Evolutionary conservation across 2,329 filamentous ascomycete species (phyloP), one percentile per base, ranked within the genome.

Genomic region (Aurifilum marmelostoma): DNA sequence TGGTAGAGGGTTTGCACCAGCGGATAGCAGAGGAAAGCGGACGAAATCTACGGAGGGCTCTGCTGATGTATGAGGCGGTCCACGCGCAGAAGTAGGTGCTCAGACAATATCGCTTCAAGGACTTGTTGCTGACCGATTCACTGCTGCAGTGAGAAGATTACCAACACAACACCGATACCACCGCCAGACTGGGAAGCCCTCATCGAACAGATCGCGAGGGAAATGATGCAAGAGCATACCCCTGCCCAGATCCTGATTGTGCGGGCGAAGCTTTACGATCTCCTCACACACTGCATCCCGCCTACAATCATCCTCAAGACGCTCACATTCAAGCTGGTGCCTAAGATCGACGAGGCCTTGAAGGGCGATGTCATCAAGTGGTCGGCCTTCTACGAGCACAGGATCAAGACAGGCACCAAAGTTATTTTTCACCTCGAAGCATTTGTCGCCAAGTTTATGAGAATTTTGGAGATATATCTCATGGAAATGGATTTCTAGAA

Each of bases 391-490:
- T 99, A 97, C 79, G 97, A 99, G 80, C 96, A 99, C 79, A 88
- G 96, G 71, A 92, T 98, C 80, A 92, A 92, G 78, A 91, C 91
- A 74, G 96, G 96, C 65, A 94, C 87, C 70, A 99, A 99, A 85
- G 92, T 97, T 69, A 98, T 99, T 72, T 99, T 99, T 80, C 97
- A 99, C 77, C 83, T 99, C 4, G 97, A 99, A 81, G 96, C 96
- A 3, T 99, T 99, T 80, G 96, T 99, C 69, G 95, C 95, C 69
- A 98, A 97, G 83, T 97, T 98, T 79, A 98, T 99, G 95, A 89
- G 95, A 74, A 89, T 98, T 74, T 88, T 95, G 72, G 96, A 99
- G 83, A 95, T 94, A 89, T 97, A 89, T 77, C 80, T 91, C 68
- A 95, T 97, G 92, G 92, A 90, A 72, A 94, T 96, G 90, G 92